Conservation (phyloP, 176 grass and related monocot species). For the Canna indica region DNA sequence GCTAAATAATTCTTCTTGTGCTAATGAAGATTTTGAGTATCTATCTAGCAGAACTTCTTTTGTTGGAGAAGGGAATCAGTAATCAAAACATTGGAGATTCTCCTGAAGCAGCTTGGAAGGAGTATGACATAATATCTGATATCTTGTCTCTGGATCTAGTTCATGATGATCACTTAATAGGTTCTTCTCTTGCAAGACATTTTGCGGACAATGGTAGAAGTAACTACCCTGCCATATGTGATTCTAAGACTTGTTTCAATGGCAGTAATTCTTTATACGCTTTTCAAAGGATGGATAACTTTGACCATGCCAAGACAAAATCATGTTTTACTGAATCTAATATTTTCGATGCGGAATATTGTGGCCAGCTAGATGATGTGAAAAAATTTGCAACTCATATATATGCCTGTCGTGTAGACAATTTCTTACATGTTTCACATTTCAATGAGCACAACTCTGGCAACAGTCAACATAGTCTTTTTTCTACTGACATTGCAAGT, state of each 20-base stretch:
- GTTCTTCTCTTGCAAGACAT: neutral
- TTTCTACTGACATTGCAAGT: neutral
- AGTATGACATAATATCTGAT: constrained; percentile 2
- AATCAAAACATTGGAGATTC: constrained; percentile 1
- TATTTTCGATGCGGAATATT: neutral
- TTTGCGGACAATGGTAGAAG: neutral
- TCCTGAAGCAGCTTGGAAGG: neutral
- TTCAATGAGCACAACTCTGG: neutral
- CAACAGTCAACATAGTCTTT: neutral
- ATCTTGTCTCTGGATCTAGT: constrained; percentile 2
- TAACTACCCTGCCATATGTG: neutral
- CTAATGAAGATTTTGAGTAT: neutral
- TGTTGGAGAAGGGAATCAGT: neutral
- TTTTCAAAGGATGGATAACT: neutral
- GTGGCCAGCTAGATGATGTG: neutral
- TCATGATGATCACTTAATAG: constrained; percentile 8
- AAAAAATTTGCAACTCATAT: neutral
- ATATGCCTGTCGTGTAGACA: neutral
- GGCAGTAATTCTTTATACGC: neutral
- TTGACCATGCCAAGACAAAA: neutral
- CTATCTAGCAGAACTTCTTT: neutral
- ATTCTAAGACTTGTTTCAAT: neutral
- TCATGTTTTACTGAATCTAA: neutral
- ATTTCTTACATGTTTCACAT: neutral
- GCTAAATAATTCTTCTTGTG: neutral